phyloP scores from a whole-genome alignment of 2,329 filamentous ascomycete species.

The Beauveria brongniartii region DNA sequence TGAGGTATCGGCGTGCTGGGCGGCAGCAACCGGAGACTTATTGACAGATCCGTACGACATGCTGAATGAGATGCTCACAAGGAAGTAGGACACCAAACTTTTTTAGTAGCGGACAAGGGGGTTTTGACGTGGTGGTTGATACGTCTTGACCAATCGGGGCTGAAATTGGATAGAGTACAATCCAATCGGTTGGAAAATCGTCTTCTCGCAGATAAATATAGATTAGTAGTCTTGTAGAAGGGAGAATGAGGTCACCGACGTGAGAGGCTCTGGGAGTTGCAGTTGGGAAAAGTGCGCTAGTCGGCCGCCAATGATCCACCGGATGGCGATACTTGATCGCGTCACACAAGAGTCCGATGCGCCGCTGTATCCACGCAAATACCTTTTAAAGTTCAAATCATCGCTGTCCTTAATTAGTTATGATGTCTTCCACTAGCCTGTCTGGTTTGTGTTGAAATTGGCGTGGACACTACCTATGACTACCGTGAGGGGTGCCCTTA shows the following conservation, averaged over 20 bases:
- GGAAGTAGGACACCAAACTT: neutral
- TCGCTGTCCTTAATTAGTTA: too few relatives aligned
- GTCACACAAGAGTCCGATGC: too few relatives aligned
- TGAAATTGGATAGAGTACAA: too few relatives aligned
- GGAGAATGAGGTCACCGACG: neutral
- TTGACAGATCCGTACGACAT: slow-evolving; percentile 9
- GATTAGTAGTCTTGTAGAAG: neutral
- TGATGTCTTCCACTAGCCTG: too few relatives aligned
- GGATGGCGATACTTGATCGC: neutral
- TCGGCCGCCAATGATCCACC: neutral
- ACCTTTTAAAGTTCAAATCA: too few relatives aligned
- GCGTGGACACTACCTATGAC: too few relatives aligned
- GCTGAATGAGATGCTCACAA: neutral
- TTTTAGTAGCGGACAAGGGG: neutral
- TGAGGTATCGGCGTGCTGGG: neutral
- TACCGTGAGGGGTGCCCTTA: too few relatives aligned
- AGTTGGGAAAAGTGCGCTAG: neutral
- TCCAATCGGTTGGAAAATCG: too few relatives aligned
- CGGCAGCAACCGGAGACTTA: neutral
- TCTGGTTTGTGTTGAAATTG: too few relatives aligned
- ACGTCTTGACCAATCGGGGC: neutral
- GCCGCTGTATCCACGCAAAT: too few relatives aligned
- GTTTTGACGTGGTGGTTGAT: neutral
- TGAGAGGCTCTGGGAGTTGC: neutral
- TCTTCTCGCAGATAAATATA: neutral